Percentiles rank a stretch among this genome's conserved stretches.
Conservation (phyloP, 2,329 filamentous ascomycete species). For the Leptodontidium sp. region DNA sequence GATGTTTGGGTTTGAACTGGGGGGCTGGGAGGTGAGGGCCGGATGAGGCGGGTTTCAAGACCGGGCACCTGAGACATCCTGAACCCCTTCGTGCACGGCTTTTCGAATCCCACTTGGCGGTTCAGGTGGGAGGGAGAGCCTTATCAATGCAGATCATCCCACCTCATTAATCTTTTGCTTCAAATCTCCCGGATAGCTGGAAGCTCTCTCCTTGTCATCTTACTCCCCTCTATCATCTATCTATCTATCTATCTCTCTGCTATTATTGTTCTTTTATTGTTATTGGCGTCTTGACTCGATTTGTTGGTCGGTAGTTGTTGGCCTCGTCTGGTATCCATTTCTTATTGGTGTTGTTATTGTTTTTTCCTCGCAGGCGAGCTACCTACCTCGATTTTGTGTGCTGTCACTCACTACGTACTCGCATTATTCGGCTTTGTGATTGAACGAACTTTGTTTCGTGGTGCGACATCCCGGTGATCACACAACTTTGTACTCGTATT, state of each 20-base stretch:
- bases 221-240: not conserved
- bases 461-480: slow-evolving; percentile 16
- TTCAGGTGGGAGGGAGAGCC: not conserved
- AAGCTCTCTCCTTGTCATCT: not conserved
- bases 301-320: not conserved
- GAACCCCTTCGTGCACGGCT: slow-evolving; percentile 20
- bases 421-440: not conserved
- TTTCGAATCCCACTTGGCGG: not conserved
- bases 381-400: not conserved
- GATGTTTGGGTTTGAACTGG: not conserved
- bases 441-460: slow-evolving; percentile 3
- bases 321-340: not conserved
- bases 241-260: not conserved
- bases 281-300: not conserved
- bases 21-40: too few species aligned
- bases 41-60: slow-evolving; percentile 15
- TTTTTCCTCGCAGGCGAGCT: slow-evolving; percentile 16
- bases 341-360: not conserved
- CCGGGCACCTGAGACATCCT: slow-evolving; percentile 2
- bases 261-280: not conserved
- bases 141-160: slow-evolving; percentile 21
- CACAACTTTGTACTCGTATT: not conserved
- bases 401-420: not conserved
- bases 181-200: not conserved
- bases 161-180: not conserved